Percentiles rank a stretch among this genome's conserved stretches.
These are phyloP conservation scores for Xerocomus potaroensis DNA, from an alignment of 768 basidiomycete genomes.

Conservation along the genomic window DNA sequence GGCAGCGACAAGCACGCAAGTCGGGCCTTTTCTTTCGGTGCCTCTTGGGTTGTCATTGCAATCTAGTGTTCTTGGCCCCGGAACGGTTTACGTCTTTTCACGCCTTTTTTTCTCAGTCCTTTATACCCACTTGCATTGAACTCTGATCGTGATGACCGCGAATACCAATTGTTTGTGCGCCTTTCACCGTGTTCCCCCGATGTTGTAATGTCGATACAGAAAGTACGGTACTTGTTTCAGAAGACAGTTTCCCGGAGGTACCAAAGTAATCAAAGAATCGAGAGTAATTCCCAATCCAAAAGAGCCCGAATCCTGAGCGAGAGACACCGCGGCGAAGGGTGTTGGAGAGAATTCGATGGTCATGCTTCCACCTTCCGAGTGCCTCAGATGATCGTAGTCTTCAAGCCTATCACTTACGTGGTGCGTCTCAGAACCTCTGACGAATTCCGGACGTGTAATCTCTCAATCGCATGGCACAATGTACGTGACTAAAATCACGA, in stretches of 20 bases:
- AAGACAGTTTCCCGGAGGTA: conserved; percentile 5
- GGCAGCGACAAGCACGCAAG: conserved; percentile 16
- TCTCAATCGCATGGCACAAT: conserved; percentile 9
- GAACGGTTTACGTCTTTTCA: conserved; percentile 13
- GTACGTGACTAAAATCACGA: background rate
- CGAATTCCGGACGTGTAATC: conserved; percentile 11
- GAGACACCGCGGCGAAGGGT: conserved; percentile 28
- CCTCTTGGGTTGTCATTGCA: conserved; percentile 3
- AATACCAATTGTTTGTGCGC: conserved; percentile 13
- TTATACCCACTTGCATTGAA: conserved; percentile 21
- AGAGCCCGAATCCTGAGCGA: conserved; percentile 10
- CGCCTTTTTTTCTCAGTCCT: background rate
- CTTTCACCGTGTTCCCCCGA: conserved; percentile 1
- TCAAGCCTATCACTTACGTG: conserved; percentile 25
- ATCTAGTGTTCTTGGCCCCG: conserved; percentile 4
- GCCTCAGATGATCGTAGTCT: conserved; percentile 18
- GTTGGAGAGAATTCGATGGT: conserved; percentile 8
- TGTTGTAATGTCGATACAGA: conserved; percentile 19
- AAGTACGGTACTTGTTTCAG: conserved; percentile 14
- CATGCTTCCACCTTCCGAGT: too few relatives aligned
- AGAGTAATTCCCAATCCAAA: conserved; percentile 17
- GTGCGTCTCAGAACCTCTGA: conserved; percentile 10
- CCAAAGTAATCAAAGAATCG: conserved; percentile 17
- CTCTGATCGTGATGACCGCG: conserved; percentile 10
- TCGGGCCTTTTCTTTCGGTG: background rate